phyloP scores from a whole-genome alignment of 2,329 filamentous ascomycete species.

The Paraconiothyrium sp. region DNA sequence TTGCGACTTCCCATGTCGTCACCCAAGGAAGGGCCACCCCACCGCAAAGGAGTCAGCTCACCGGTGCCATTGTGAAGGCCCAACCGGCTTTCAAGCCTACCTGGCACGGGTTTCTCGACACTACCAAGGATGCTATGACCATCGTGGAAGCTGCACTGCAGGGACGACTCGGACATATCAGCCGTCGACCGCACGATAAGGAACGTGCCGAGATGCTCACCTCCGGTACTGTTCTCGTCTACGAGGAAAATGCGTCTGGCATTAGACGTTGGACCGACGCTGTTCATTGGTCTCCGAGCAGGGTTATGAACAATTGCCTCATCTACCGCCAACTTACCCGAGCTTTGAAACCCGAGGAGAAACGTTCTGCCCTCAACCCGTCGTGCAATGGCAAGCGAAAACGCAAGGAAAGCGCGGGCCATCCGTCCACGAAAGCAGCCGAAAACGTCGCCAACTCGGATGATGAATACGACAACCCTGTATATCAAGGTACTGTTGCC shows the following conservation, averaged over 20 bases:
- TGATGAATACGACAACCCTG: conserved; percentile 45
- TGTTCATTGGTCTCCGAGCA: conserved; percentile 88
- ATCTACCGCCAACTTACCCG: conserved; percentile 78
- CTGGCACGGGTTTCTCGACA: conserved; percentile 72
- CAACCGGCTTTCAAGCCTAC: conserved; percentile 66
- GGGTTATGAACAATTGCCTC: conserved; percentile 84
- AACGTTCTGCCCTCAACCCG: conserved; percentile 47
- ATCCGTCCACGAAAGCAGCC: conserved; percentile 39
- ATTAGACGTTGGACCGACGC: conserved; percentile 97
- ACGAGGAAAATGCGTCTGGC: conserved; percentile 88
- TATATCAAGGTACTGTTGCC: conserved; percentile 30
- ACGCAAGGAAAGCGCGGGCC: conserved; percentile 42
- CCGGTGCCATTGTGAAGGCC: conserved; percentile 46
- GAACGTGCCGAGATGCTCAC: conserved; percentile 80
- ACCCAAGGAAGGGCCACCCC: conserved; percentile 38
- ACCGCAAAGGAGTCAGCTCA: conserved; percentile 37
- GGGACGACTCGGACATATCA: conserved; percentile 77
- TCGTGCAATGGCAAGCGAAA: conserved; percentile 50
- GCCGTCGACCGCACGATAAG: conserved; percentile 84
- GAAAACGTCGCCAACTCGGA: conserved; percentile 42
- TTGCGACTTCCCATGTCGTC: conserved; percentile 40
- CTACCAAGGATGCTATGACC: conserved; percentile 78
- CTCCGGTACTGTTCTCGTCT: conserved; percentile 89
- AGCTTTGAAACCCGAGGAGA: conserved; percentile 49
- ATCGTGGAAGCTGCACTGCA: conserved; percentile 82